Base-by-base conservation (phyloP, 768 basidiomycete genomes). In the Phylloporus arenicola region DNA sequence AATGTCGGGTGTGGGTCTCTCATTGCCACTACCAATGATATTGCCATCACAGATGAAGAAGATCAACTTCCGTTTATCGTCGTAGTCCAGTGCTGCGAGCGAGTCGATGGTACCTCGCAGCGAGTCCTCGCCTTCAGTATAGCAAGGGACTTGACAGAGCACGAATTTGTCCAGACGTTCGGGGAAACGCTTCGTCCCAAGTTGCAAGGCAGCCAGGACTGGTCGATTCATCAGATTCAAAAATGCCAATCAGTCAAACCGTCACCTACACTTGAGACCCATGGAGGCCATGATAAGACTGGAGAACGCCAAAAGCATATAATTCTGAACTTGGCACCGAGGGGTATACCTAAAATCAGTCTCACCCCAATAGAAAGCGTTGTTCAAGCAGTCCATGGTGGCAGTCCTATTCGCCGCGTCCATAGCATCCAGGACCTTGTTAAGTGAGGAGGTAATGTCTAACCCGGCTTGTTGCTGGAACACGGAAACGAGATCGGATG, bases 161-260 rank as follows among this genome's bases (percentile, higher is more conserved):
- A 85, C 75, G 54, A 85, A 85, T 64, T 85, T 85, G 64, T 85
- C 83, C 56, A 82, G 65, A 64, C 81, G 73, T 64, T 85, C 83
- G 3, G 83, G 83, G 57, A 70, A 75, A 27, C 82, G 74, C 63
- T 83, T 84, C 6, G 73, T 72, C 5, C 75, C 67, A 17, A 85
- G 72, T 59, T 85, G 83, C 35, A 85, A 67, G 4, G 83, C 83
- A 46, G 83, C 78, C 63, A 85, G 65, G 71, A 85, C 83, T 85
- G 37, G 43, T 20, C 8, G 31, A 47, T 22, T 11, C 16, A 47
- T 64, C 17, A 65, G 51, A 42, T 7, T 38, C 4, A 48, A 42
- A 13, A 30, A 35, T 12, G 51, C 13, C 44, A 16, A 47, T 25
- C n/a, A 42, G 37, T 10, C 16, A 43, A 29, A 53, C 40, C 29